These are phyloP conservation scores for Sclerotinia minor DNA, from an alignment of 2,329 filamentous ascomycete genomes.

Conservation along the genomic window DNA sequence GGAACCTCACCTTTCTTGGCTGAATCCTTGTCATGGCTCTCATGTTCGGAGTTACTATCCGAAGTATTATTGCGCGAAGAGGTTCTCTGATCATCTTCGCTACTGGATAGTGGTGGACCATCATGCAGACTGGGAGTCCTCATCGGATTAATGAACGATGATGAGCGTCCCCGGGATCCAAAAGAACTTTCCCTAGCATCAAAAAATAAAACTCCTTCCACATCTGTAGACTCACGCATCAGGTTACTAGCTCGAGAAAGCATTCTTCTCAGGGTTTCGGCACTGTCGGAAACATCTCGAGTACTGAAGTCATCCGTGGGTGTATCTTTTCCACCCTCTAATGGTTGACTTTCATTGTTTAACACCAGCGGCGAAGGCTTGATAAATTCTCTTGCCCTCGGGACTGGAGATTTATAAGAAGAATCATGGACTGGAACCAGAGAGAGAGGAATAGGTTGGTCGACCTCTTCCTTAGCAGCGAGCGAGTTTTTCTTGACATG, in stretches of 20 bases:
- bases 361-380: too few species aligned
- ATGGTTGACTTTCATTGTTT: background rate
- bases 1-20: background rate
- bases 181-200: slow-evolving; percentile 30
- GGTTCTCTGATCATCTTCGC: background rate
- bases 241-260: slow-evolving; percentile 39
- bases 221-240: slow-evolving; percentile 36
- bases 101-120: background rate
- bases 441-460: background rate
- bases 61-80: background rate
- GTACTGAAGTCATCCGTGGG: background rate
- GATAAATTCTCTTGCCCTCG: background rate
- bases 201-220: slow-evolving; percentile 38
- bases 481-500: background rate
- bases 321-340: background rate
- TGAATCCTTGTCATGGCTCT: background rate
- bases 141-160: background rate
- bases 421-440: background rate
- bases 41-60: slow-evolving; percentile 2
- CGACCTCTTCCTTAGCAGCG: background rate
- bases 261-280: slow-evolving; percentile 30
- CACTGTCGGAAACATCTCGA: background rate
- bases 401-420: background rate
- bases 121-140: background rate
- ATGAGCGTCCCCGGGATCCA: background rate